phyloP scores from a whole-genome alignment of 2,329 filamentous ascomycete genomes.

The Fusarium globosum region DNA sequence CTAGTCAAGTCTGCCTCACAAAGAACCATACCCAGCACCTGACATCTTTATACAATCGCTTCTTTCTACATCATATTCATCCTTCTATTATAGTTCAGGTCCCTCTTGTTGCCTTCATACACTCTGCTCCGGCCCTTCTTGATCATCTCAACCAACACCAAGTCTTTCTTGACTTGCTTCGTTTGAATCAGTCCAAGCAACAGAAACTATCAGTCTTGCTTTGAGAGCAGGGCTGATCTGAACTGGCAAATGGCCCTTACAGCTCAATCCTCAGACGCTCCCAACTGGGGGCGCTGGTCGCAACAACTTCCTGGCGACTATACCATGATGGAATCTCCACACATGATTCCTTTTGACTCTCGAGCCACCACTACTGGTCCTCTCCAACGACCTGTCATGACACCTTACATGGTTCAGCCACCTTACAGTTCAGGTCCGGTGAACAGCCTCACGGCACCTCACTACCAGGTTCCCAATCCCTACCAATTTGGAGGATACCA shows the following conservation, averaged over 20 bases:
- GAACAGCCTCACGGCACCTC: conserved; percentile 54
- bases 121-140: conserved; percentile 8
- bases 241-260: conserved; percentile 58
- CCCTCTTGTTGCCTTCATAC: conserved; percentile 21
- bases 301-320: conserved; percentile 62
- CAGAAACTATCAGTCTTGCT: conserved; percentile 41
- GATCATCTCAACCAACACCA: conserved; percentile 7
- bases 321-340: conserved; percentile 59
- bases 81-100: conserved; percentile 12
- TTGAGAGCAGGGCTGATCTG: conserved; percentile 39
- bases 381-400: conserved; percentile 57
- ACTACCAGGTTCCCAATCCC: conserved; percentile 56
- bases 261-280: conserved; percentile 56
- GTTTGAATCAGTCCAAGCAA: conserved; percentile 1
- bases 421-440: conserved; percentile 59
- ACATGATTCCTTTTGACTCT: conserved; percentile 62
- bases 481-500: conserved; percentile 60
- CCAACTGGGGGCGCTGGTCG: conserved; percentile 67
- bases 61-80: conserved; percentile 24
- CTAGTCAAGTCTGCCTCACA: conserved; percentile 39
- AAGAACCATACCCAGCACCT: conserved; percentile 38
- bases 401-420: conserved; percentile 59
- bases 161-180: conserved; percentile 15
- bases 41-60: conserved; percentile 22
- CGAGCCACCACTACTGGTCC: conserved; percentile 52